These are phyloP conservation scores for Trichosporon coremiiforme DNA, from an alignment of 1,284 basidiomycete species.

Conservation along the genomic window DNA sequence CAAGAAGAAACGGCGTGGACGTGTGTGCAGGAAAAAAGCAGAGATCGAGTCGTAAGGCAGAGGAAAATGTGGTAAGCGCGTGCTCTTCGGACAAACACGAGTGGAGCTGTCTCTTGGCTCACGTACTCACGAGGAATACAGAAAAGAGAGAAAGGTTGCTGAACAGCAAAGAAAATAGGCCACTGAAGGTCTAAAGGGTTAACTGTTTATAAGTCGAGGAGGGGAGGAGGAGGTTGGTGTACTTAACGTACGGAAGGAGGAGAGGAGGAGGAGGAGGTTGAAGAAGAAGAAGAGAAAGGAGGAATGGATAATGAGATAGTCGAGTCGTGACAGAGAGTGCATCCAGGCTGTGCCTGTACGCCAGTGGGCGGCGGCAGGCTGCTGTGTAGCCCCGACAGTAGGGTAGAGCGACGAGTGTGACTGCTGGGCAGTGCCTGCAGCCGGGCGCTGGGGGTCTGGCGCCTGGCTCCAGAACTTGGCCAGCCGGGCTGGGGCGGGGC, in stretches of 20 bases:
- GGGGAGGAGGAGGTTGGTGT: slow-evolving; percentile 7
- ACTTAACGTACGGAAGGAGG: slow-evolving; percentile 12
- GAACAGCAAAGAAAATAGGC: slow-evolving; percentile 11
- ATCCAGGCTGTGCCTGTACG: slow-evolving; percentile 5
- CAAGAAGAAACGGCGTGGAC: background rate
- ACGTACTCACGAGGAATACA: slow-evolving; percentile 14
- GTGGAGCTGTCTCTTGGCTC: slow-evolving; percentile 9
- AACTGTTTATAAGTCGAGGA: slow-evolving; percentile 13
- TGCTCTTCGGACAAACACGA: slow-evolving; percentile 20
- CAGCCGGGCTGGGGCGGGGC: slow-evolving; percentile 4
- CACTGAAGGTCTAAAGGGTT: slow-evolving; percentile 17
- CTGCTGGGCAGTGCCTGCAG: background rate
- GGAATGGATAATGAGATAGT: slow-evolving; percentile 16
- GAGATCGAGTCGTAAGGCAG: slow-evolving; percentile 17
- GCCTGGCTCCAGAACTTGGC: background rate
- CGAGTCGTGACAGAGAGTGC: slow-evolving; percentile 10
- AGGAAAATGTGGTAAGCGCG: background rate
- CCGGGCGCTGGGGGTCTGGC: background rate
- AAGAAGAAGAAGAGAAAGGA: slow-evolving; percentile 17
- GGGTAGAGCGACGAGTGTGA: background rate
- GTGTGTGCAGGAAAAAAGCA: background rate
- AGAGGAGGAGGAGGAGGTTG: slow-evolving; percentile 16
- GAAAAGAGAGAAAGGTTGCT: slow-evolving; percentile 19
- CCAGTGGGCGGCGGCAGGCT: slow-evolving; percentile 7
- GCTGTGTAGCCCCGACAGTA: slow-evolving; percentile 13